Evolutionary conservation across 345 rosid genomes (phyloP).

Genomic region (Citrus reticulata): DNA sequence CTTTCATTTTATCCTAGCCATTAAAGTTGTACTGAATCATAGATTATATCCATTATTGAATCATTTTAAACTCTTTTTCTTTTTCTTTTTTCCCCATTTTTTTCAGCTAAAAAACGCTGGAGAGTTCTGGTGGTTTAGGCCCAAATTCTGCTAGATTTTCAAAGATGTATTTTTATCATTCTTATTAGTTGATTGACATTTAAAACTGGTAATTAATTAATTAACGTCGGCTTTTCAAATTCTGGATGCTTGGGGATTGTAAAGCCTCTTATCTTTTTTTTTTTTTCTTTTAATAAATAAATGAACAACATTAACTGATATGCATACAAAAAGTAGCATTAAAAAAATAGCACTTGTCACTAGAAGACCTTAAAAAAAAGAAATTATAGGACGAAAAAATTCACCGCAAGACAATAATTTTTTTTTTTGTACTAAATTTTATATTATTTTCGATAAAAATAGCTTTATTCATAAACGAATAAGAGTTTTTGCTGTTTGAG

Average conservation of each 20-base stretch:
- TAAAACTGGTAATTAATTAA: not conserved
- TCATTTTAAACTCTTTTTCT: not conserved
- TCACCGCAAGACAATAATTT: rapidly evolving
- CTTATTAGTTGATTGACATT: not conserved
- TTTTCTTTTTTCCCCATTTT: not conserved
- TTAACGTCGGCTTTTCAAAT: not conserved
- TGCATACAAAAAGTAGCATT: no score
- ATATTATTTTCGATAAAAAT: no score
- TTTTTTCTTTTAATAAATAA: no score
- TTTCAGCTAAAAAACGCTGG: not conserved
- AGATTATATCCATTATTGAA: not conserved
- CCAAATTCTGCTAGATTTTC: not conserved
- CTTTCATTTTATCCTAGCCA: not conserved
- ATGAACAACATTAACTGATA: no score
- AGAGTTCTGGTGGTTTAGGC: not conserved
- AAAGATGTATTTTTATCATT: not conserved
- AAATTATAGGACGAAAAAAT: no score
- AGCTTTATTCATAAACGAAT: no score
- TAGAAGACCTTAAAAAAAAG: no score
- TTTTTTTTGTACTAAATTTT: no score
- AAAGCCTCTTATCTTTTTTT: not conserved
- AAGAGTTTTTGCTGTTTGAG: no score
- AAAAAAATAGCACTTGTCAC: no score
- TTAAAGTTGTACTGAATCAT: not conserved
- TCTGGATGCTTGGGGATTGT: not conserved